These are phyloP conservation scores for Durotheca rogersii DNA, from an alignment of 495 filamentous ascomycete species.

Conservation along the genomic window DNA sequence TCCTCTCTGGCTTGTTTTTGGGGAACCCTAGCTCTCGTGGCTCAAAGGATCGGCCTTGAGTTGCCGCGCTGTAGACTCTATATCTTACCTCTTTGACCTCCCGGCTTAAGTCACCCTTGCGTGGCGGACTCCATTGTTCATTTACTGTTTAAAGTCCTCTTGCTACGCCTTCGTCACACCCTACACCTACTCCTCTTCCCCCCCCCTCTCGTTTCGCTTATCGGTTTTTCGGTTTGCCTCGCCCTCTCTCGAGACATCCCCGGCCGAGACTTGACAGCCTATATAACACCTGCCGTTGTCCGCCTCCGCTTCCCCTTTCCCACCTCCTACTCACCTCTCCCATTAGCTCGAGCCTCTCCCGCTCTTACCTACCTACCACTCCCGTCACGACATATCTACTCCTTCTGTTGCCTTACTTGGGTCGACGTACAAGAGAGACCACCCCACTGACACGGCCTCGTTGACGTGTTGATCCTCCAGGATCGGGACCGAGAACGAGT, in stretches of 20 bases:
- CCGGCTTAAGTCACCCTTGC: conserved; percentile 5
- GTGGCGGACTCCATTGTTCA: conserved; percentile 10
- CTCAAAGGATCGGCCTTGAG: conserved; percentile 1
- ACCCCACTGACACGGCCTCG: neutral
- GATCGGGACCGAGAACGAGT: neutral
- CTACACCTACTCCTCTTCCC: too few species aligned
- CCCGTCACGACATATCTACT: neutral
- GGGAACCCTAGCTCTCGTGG: conserved; percentile 11
- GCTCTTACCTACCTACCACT: too few species aligned
- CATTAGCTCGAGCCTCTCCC: too few species aligned
- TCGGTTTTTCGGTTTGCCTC: neutral
- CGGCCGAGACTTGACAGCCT: neutral
- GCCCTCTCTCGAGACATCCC: neutral
- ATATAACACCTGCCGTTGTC: neutral
- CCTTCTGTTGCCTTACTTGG: too few species aligned
- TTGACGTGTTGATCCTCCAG: neutral
- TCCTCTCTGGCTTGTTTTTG: conserved; percentile 15
- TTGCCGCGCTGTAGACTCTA: conserved; percentile 12
- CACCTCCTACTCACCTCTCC: too few species aligned
- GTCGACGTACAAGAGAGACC: too few species aligned
- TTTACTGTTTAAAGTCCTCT: conserved; percentile 2
- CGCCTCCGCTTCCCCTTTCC: neutral
- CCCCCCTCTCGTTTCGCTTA: neutral
- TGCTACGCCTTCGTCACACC: neutral
- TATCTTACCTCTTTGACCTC: conserved; percentile 13